Evolutionary conservation across 345 rosid genomes (phyloP).

Genomic region (Linum usitatissimum): DNA sequence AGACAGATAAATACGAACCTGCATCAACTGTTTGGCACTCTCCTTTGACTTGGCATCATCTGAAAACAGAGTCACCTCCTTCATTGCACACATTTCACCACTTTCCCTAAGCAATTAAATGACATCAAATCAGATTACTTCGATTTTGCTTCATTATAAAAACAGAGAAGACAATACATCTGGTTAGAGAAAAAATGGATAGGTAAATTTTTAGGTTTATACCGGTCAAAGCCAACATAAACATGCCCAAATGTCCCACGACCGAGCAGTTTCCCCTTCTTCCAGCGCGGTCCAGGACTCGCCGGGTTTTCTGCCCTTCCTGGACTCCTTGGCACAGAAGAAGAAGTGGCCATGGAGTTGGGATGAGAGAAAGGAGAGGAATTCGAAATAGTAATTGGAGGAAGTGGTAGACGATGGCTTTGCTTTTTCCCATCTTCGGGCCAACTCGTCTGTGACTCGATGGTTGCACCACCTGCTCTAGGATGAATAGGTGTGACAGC

Average conservation of each 20-base stretch:
- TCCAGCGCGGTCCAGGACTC: constrained; percentile 58
- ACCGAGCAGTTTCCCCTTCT: constrained; percentile 65
- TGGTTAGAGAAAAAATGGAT: neutral
- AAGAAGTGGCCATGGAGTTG: constrained; percentile 83
- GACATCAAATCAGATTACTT: constrained; percentile 10
- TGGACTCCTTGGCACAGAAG: constrained; percentile 94
- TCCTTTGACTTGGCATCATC: constrained; percentile 61
- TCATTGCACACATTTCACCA: constrained; percentile 66
- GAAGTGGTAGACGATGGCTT: constrained; percentile 87
- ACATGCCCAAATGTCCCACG: constrained; percentile 83
- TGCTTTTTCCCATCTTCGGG: constrained; percentile 75
- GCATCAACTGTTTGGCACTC: constrained; percentile 58
- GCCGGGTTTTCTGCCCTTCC: constrained; percentile 67
- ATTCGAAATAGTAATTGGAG: constrained; percentile 59
- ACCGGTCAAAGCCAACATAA: constrained; percentile 66
- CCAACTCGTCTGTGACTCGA: constrained; percentile 60
- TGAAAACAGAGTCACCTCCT: constrained; percentile 43
- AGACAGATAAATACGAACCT: constrained; percentile 20
- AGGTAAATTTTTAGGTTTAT: neutral
- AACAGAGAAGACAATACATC: neutral
- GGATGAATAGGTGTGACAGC: constrained; percentile 98
- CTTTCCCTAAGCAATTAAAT: constrained; percentile 29
- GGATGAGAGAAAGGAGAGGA: constrained; percentile 75
- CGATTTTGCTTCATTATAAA: neutral
- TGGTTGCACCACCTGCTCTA: constrained; percentile 55